Conservation (phyloP, 139 green algal species). For the Ettlia oleoabundans region DNA sequence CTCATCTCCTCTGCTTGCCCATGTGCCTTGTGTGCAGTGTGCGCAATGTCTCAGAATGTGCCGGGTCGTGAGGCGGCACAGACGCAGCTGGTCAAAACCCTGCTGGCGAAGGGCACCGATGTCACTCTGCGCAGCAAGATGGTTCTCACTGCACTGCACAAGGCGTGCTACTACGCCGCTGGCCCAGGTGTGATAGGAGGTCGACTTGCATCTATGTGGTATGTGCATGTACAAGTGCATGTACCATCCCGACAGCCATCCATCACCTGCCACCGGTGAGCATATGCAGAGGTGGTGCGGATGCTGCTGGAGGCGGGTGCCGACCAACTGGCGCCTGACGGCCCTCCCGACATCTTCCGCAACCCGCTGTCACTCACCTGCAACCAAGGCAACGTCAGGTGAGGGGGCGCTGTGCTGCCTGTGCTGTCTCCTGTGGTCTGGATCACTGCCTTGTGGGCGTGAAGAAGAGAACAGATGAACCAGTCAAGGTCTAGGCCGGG, state of each 20-base stretch:
- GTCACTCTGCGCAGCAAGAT: no score
- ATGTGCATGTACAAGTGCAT: no score
- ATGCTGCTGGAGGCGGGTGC: neutral
- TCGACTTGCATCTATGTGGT: neutral
- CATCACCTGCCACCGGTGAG: neutral
- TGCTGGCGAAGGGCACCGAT: neutral
- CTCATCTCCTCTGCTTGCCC: no score
- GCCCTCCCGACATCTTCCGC: neutral
- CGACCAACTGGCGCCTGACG: no score
- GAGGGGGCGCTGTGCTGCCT: neutral
- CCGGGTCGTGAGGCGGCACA: no score
- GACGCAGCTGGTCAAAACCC: neutral
- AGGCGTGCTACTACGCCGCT: conserved; percentile 4
- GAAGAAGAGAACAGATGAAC: no score
- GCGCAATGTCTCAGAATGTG: no score
- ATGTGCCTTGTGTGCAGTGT: no score
- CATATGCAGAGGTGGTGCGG: neutral
- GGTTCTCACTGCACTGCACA: neutral
- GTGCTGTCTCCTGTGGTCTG: neutral
- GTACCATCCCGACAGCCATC: neutral
- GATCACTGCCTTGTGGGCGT: no score
- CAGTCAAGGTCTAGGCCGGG: no score
- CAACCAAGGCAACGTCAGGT: conserved; percentile 3
- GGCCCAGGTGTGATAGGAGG: neutral
- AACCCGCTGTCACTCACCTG: neutral